These are phyloP conservation scores for Clitopilus hobsonii DNA, from an alignment of 768 basidiomycete genomes.

Conservation along the genomic window DNA sequence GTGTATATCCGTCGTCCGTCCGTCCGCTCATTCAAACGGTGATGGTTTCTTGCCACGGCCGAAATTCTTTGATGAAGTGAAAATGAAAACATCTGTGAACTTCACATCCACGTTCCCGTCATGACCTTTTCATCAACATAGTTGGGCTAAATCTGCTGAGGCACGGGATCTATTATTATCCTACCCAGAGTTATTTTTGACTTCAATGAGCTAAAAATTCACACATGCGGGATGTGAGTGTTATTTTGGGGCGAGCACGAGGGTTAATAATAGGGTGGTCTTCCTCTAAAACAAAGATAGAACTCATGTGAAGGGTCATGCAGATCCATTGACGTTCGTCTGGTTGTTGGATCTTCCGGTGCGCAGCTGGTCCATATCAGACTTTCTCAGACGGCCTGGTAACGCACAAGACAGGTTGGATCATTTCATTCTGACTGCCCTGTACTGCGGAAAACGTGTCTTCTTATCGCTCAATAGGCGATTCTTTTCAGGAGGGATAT, in stretches of 20 bases:
- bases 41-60: no score
- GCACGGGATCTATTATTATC: not conserved
- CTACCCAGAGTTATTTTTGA: not conserved
- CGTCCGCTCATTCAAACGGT: no score
- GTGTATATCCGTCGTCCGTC: no score
- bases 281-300: not conserved
- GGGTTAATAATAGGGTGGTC: not conserved
- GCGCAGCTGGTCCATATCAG: not conserved
- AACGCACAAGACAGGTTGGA: not conserved
- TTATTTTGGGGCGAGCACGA: not conserved
- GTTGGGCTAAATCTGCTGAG: not conserved
- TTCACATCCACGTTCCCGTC: not conserved
- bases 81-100: no score
- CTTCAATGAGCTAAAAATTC: not conserved
- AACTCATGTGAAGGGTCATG: not conserved
- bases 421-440: not conserved
- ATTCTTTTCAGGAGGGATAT: not conserved
- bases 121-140: not conserved
- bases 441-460: not conserved
- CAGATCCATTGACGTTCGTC: not conserved
- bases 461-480: not conserved
- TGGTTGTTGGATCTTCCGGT: not conserved
- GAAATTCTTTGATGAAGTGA: no score
- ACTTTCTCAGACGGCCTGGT: not conserved
- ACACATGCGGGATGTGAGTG: not conserved